A percentile compares a stretch with the other conserved stretches of the same genome.
Evolutionary conservation across 352 stramenopile genomes (phyloP).

Genomic region (Blastocystis sp.): DNA sequence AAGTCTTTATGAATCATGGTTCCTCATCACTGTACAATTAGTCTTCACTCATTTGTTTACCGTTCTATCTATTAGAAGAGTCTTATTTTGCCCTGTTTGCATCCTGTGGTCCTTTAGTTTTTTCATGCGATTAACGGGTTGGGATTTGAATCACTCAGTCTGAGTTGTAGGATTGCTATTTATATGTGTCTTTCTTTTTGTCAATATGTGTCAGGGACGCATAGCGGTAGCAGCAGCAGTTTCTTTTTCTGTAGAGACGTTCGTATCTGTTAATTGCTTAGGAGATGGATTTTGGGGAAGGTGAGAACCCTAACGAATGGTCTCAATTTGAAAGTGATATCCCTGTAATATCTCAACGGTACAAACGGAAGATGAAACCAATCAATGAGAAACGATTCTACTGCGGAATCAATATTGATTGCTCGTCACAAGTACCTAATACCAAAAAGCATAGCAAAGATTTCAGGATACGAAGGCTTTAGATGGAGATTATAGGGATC

Average conservation of each 20-base stretch:
- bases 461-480: background rate
- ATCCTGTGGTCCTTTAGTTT: no score
- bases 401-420: slow-evolving; percentile 60
- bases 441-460: slow-evolving; percentile 25
- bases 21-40: background rate
- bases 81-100: no score
- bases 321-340: slow-evolving; percentile 1
- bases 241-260: slow-evolving; percentile 37
- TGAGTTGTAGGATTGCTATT: slow-evolving; percentile 18
- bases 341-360: background rate
- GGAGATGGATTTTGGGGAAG: slow-evolving; percentile 46
- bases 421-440: background rate
- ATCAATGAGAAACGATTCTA: slow-evolving; percentile 47
- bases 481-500: background rate
- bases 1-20: background rate
- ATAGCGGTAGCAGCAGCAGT: slow-evolving; percentile 22
- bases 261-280: background rate
- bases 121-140: no score
- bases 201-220: background rate
- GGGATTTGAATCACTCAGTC: no score
- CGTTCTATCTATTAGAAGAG: no score
- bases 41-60: background rate
- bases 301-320: background rate
- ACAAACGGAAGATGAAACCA: slow-evolving; percentile 32
- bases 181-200: slow-evolving; percentile 26